Base-by-base conservation (phyloP, 805 yeast genomes). In the Schizosaccharomyces lindneri region DNA sequence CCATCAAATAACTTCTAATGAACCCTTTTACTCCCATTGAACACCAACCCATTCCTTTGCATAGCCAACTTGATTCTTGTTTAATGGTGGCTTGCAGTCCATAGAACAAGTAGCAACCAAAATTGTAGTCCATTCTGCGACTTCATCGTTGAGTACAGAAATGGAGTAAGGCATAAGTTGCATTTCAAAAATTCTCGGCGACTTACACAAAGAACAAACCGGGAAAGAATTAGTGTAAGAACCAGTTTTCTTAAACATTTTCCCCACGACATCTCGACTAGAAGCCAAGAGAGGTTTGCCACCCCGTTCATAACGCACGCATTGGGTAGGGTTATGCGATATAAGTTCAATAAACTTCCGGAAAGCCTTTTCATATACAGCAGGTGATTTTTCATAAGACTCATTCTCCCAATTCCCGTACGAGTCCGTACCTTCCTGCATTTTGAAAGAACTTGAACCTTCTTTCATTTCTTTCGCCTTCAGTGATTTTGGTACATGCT, bases 111-210 rank as follows among this genome's bases (percentile, higher is more conserved):
- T 86, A 55, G 82, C 85, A 1, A 90, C 85, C 31, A 87, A 73
- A 39, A 93, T 85, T 0, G 97, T 85, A 1, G 97, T 97, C 98
- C 98, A 93, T 64, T 90, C 94, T 67, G 63, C 70, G 68, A 66
- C 73, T 36, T 73, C 71, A 55, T 75, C 75, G 69, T 90, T 97
- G 57, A 93, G 75, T 67, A 87, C 90, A 61, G 86, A 75, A 61
- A 93, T 90, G 61, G 88, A 80, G 69, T 87, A 87, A 1, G 98
- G 98, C 97, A 90, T 90, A 62, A 93, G 71, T 70, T 93, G 98
- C 63, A 90, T 73, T 71, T 93, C 98, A 68, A 87, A 85, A 55
- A 21, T 83, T 76, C 43, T 81, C 71, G 65, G 61, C 3, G 66
- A 63, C 9, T 67, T 65, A 5, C 87, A 86, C 63, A 84, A 79